Conservation (phyloP, 1,284 basidiomycete species). For the Lignosus rhinocerotis region DNA sequence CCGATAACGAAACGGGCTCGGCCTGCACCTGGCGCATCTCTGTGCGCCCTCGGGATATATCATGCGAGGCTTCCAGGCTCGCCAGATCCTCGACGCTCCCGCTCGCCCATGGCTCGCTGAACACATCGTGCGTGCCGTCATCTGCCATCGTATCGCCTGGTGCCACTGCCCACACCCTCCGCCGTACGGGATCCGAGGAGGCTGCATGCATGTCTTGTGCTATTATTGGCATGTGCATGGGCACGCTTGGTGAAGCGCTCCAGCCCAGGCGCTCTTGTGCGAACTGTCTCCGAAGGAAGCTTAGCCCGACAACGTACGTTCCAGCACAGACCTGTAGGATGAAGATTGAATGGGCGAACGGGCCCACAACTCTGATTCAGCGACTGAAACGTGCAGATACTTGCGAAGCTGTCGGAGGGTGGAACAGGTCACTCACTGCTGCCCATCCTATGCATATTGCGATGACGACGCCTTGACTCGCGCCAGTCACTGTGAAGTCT, state of each 20-base stretch:
- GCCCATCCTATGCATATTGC: constrained; percentile 18
- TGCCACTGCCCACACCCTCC: neutral
- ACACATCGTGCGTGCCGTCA: constrained; percentile 25
- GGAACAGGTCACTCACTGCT: constrained; percentile 10
- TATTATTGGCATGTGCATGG: constrained; percentile 4
- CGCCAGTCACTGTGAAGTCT: constrained; percentile 3
- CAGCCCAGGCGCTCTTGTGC: constrained; percentile 43
- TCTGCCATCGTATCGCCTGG: constrained; percentile 7
- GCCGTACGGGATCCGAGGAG: constrained; percentile 1
- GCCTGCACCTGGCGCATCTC: constrained; percentile 27
- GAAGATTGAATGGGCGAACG: neutral
- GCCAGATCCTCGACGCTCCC: neutral
- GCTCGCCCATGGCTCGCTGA: constrained; percentile 14
- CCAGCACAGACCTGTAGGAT: constrained; percentile 41
- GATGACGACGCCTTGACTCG: constrained; percentile 2
- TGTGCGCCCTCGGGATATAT: neutral
- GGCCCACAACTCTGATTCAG: constrained; percentile 2
- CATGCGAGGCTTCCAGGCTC: neutral
- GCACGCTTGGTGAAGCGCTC: constrained; percentile 17
- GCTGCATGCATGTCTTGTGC: neutral
- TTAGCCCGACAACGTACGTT: constrained; percentile 46
- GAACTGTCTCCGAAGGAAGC: constrained; percentile 49
- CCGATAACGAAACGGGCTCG: constrained; percentile 21
- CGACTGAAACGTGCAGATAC: neutral
- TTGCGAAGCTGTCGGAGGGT: neutral